Conservation (phyloP, 2,329 filamentous ascomycete species). For the Colletotrichum echinochloae region DNA sequence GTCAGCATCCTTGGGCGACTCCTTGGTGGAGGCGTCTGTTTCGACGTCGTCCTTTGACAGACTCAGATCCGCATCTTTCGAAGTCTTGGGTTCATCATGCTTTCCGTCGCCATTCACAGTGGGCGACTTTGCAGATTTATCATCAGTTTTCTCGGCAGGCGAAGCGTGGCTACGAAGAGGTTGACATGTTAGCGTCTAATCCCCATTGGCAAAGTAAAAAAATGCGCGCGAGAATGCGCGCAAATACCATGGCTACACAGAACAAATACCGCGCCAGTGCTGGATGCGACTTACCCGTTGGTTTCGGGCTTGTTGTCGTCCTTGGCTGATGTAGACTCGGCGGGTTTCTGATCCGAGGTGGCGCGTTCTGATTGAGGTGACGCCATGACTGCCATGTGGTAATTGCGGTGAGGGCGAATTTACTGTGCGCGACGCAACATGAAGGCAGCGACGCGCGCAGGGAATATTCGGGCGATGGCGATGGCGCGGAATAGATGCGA, state of each 20-base stretch:
- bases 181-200: slow-evolving; percentile 1
- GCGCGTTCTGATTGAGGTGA: slow-evolving; percentile 59
- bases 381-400: slow-evolving; percentile 66
- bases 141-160: slow-evolving; percentile 42
- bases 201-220: slow-evolving; percentile 27
- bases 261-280: slow-evolving; percentile 7
- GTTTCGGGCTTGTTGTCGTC: slow-evolving; percentile 50
- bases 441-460: slow-evolving; percentile 44
- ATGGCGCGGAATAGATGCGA: background rate
- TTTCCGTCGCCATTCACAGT: slow-evolving; percentile 45
- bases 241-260: slow-evolving; percentile 41
- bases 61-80: slow-evolving; percentile 24
- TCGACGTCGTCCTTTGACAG: slow-evolving; percentile 10
- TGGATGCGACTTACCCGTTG: slow-evolving; percentile 52
- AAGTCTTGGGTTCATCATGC: slow-evolving; percentile 38
- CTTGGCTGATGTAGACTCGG: slow-evolving; percentile 46
- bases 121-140: slow-evolving; percentile 43
- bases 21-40: slow-evolving; percentile 15
- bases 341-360: slow-evolving; percentile 62
- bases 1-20: slow-evolving; percentile 12
- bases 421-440: slow-evolving; percentile 52
- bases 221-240: slow-evolving; percentile 39
- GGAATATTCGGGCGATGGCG: background rate
- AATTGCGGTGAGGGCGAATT: slow-evolving; percentile 45
- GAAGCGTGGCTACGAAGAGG: slow-evolving; percentile 46